Base-by-base conservation (phyloP, 768 basidiomycete species). In the Asterophora lycoperdoides region DNA sequence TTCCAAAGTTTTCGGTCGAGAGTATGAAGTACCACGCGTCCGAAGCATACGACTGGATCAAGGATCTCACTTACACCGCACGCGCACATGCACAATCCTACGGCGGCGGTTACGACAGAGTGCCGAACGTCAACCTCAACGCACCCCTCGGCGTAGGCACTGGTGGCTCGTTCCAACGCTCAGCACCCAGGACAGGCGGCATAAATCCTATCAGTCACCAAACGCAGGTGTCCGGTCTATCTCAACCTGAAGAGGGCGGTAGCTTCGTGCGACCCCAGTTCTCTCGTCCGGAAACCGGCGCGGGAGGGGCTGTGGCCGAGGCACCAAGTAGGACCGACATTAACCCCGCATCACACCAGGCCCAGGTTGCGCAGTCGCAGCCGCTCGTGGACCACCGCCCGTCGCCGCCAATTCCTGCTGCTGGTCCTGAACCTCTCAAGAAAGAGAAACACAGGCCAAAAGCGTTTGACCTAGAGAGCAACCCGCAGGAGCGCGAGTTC, bases 1-100 rank as follows among this genome's bases (percentile, higher is more conserved):
- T 92, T 30, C 89, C 89, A 10, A 79, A 77, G 50, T 80, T 84
- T 57, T 74, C 76, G 8, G 37, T 76, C n/a, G 70, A 75, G 42
- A 68, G 73, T 56, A 73, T 77, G 73, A 65, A 63, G 52, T 78
- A 80, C 52, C 77, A 78, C 56, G 65, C 61, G 8, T 51, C 53
- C 15, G 73, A 78, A 57, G 74, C 70, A 1, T 41, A 64, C 29
- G 74, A 76, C 46, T 77, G 74, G 73, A 55, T 68, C 41, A 69
- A 66, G 50, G 72, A 74, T 37, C 63, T 73, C 32, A 52, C 59
- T 7, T 57, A 55, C 23, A 50, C 52, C 37, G 45, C 59, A 29
- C 56, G 53, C 37, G 61, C 64, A 40, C 59, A 23, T 23, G 23
- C 23, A 6, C 23, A 23, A 23, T 23, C 23, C 3, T 23, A 58